Conservation (phyloP, 2,329 filamentous ascomycete genomes). For the Talaromyces sp. region DNA sequence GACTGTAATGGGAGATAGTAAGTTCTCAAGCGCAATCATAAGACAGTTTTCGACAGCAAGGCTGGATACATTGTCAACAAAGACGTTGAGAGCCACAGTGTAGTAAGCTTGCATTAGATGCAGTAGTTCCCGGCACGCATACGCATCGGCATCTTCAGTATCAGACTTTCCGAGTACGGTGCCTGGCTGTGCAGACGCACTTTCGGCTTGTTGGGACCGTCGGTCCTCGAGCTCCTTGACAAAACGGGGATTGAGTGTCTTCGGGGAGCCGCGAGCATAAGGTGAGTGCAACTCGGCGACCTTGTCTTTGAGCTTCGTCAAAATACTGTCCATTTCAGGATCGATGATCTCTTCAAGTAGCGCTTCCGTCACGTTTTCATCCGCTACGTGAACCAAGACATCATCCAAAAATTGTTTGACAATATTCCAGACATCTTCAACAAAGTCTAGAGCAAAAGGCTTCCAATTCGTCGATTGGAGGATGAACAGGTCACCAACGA, state of each 20-base stretch:
- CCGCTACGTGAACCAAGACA: conserved; percentile 13
- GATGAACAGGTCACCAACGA: conserved; percentile 18
- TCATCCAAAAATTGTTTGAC: conserved; percentile 17
- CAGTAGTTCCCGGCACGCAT: conserved; percentile 18
- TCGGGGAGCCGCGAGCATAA: conserved; percentile 38
- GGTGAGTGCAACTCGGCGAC: conserved; percentile 47
- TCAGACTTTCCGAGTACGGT: not conserved
- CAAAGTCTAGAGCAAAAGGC: conserved; percentile 12
- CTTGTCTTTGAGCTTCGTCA: conserved; percentile 15
- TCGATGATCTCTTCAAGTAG: conserved; percentile 16
- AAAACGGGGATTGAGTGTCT: conserved; percentile 40
- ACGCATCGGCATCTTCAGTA: conserved; percentile 2
- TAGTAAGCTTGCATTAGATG: conserved; percentile 21
- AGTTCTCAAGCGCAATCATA: conserved; percentile 33
- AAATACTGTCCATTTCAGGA: conserved; percentile 12
- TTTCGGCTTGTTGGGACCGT: not conserved
- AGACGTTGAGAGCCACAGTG: conserved; percentile 29
- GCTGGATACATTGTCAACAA: conserved; percentile 39
- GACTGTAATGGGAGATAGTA: conserved; percentile 35
- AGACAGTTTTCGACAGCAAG: conserved; percentile 42
- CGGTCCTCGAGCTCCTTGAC: conserved; percentile 28
- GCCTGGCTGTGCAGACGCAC: not conserved
- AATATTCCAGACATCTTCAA: conserved; percentile 5
- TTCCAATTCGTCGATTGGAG: conserved; percentile 18
- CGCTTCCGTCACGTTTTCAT: conserved; percentile 18